Conservation (phyloP, 371 early-diverging fungal species). For the Zychaea mexicana region DNA sequence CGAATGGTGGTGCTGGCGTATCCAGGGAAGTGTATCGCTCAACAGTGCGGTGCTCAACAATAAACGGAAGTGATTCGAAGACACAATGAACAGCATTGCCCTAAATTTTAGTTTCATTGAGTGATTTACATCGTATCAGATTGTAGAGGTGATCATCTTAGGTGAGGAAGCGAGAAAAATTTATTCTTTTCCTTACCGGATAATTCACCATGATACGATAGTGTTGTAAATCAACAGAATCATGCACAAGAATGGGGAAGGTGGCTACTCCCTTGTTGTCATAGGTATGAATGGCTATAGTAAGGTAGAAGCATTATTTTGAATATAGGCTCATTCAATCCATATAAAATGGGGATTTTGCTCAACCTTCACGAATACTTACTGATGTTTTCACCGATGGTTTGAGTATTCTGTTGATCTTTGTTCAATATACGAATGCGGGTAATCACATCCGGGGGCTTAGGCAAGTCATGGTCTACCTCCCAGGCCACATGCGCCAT, state of each 20-base stretch:
- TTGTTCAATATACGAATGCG: constrained; percentile 35
- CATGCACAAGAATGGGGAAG: constrained; percentile 25
- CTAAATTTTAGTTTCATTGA: neutral
- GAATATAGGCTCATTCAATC: neutral
- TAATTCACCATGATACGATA: constrained; percentile 39
- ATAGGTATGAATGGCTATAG: constrained; percentile 23
- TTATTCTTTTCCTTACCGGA: constrained; percentile 17
- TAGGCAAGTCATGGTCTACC: constrained; percentile 21
- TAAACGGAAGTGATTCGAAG: constrained; percentile 27
- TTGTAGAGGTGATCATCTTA: neutral
- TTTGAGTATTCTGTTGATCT: constrained; percentile 25
- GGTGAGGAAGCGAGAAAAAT: no score
- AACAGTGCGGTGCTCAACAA: constrained; percentile 10
- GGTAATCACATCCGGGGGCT: constrained; percentile 28
- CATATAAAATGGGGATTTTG: neutral
- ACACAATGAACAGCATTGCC: constrained; percentile 23
- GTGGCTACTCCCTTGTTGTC: constrained; percentile 21
- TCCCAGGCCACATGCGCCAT: constrained; percentile 27
- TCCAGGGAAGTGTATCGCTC: neutral
- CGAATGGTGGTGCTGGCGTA: constrained; percentile 1
- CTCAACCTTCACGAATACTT: constrained; percentile 2
- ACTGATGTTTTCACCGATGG: constrained; percentile 36
- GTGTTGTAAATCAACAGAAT: constrained; percentile 24
- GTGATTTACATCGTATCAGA: neutral
- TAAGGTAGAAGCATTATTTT: neutral